A percentile compares a stretch with the other conserved stretches of the same genome.
Conservation (phyloP, 306 rosid genomes). For the Casuarina cunninghamiana region DNA sequence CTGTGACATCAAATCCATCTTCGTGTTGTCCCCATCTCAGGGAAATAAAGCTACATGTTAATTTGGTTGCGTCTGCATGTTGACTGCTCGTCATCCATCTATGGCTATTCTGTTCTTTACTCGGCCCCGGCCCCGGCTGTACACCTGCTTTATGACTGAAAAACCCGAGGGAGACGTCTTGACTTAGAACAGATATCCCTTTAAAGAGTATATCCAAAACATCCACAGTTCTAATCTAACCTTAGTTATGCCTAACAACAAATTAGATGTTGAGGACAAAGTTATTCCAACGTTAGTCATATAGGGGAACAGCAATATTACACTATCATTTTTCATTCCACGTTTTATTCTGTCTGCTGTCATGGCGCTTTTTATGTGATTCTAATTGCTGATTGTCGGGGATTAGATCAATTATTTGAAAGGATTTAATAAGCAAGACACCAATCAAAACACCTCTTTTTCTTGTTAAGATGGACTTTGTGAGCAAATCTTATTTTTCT, state of each 20-base stretch:
- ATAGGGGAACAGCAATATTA: not conserved
- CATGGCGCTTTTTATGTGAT: constrained; percentile 16
- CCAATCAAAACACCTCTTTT: too few relatives aligned
- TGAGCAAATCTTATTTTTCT: not conserved
- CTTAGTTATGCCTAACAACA: not conserved
- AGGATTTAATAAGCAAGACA: not conserved
- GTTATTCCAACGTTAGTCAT: not conserved
- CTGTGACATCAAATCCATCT: not conserved
- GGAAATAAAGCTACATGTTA: not conserved
- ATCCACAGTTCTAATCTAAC: not conserved
- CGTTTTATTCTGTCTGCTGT: not conserved
- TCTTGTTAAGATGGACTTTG: not conserved
- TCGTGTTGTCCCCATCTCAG: constrained; percentile 16
- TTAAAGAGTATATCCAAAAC: not conserved
- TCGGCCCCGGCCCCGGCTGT: constrained; percentile 1
- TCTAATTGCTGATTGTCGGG: constrained; percentile 8
- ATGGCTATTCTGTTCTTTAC: constrained; percentile 29
- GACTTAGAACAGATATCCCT: not conserved
- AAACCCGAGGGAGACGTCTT: not conserved
- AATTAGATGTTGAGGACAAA: not conserved
- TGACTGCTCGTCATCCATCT: constrained; percentile 44
- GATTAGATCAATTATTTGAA: constrained; percentile 8
- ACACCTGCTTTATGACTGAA: not conserved
- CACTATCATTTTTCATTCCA: not conserved
- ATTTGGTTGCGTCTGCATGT: constrained; percentile 23